phyloP scores from a whole-genome alignment of 441 rosid genomes.

The Capsella rubella region DNA sequence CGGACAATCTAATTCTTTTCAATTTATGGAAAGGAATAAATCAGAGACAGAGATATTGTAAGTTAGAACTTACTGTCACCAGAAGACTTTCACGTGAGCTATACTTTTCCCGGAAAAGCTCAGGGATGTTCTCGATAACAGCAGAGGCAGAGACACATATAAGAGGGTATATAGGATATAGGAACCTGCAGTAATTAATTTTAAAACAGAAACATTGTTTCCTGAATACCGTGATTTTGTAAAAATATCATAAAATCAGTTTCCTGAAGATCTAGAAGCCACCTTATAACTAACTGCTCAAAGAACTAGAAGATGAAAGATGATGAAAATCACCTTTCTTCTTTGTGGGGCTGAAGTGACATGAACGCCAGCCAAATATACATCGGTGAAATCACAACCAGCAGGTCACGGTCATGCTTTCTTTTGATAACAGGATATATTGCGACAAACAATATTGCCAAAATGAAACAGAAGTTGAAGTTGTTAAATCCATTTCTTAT shows the following conservation, averaged over 20 bases:
- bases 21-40: constrained; percentile 1
- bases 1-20: constrained; percentile 17
- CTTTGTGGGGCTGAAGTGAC: constrained; percentile 97
- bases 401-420: constrained; percentile 73
- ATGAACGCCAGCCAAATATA: constrained; percentile 93
- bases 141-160: constrained; percentile 95
- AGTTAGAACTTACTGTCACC: constrained; percentile 52
- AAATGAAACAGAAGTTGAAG: constrained; percentile 85
- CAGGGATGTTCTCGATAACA: constrained; percentile 95
- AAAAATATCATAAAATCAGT: constrained; percentile 6
- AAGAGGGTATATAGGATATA: constrained; percentile 90
- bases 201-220: constrained; percentile 22
- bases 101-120: constrained; percentile 72
- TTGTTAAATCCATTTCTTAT: constrained; percentile 90
- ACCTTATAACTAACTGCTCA: not conserved
- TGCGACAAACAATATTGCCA: constrained; percentile 74
- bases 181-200: constrained; percentile 65
- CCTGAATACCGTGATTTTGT: not conserved
- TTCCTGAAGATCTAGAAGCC: constrained; percentile 28
- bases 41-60: constrained; percentile 20
- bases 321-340: constrained; percentile 71
- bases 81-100: constrained; percentile 57
- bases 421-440: constrained; percentile 70
- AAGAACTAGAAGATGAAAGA: constrained; percentile 24
- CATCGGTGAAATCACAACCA: constrained; percentile 79